phyloP scores from a whole-genome alignment of 2,329 filamentous ascomycete genomes.

The Talaromyces sp. region DNA sequence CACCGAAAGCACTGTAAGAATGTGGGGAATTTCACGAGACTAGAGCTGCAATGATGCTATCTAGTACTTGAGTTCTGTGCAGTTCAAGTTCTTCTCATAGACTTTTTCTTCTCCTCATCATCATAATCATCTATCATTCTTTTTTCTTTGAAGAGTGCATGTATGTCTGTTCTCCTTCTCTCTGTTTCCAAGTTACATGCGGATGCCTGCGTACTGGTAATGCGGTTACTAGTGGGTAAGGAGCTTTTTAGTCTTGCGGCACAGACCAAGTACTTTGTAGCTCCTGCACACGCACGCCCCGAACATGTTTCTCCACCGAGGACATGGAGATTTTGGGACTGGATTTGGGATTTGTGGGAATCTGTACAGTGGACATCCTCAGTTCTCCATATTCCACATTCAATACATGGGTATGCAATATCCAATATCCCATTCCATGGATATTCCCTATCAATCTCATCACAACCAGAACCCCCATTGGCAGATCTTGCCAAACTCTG shows the following conservation, averaged over 20 bases:
- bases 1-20: not conserved
- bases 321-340: not conserved
- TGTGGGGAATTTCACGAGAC: not conserved
- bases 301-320: constrained; percentile 6
- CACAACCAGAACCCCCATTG: not conserved
- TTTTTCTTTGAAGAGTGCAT: not conserved
- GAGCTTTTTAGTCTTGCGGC: not conserved
- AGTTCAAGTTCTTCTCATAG: too few species aligned
- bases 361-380: too few species aligned
- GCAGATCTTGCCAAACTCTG: constrained; percentile 13
- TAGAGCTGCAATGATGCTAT: not conserved
- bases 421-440: too few species aligned
- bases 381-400: not conserved
- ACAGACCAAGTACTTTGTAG: constrained; percentile 4
- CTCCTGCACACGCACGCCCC: constrained; percentile 10
- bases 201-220: constrained; percentile 30
- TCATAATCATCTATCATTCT: too few species aligned
- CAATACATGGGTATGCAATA: too few species aligned
- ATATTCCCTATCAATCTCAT: not conserved
- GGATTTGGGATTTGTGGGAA: too few species aligned
- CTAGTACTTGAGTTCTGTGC: too few species aligned
- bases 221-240: constrained; percentile 13
- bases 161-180: constrained; percentile 7
- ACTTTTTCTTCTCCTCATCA: too few species aligned
- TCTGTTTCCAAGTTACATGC: constrained; percentile 15